These are phyloP conservation scores for Cadophora sp. DNA, from an alignment of 2,329 filamentous ascomycete species.

Conservation along the genomic window DNA sequence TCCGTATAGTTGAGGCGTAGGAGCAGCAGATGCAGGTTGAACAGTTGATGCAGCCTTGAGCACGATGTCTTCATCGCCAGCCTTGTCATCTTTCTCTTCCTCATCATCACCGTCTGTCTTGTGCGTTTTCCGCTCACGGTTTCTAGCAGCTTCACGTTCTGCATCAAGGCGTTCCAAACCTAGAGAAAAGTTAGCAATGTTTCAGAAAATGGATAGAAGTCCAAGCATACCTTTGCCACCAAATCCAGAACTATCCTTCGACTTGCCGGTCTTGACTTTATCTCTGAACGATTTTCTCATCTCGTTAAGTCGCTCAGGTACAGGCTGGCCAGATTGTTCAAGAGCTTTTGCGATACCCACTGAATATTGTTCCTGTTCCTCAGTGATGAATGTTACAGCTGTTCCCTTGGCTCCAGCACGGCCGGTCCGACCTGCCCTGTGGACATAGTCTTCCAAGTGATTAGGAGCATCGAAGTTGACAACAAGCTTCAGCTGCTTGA, in stretches of 20 bases:
- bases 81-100: conserved; percentile 75
- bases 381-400: conserved; percentile 91
- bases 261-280: conserved; percentile 91
- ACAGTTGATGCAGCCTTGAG: conserved; percentile 72
- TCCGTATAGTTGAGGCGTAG: conserved; percentile 46
- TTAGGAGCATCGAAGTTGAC: conserved; percentile 96
- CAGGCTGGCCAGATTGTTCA: conserved; percentile 83
- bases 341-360: conserved; percentile 86
- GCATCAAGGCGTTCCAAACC: conserved; percentile 84
- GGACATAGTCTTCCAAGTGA: conserved; percentile 95
- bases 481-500: conserved; percentile 94
- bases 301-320: conserved; percentile 73
- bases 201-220: neutral
- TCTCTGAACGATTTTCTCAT: conserved; percentile 79
- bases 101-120: conserved; percentile 87
- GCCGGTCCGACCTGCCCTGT: conserved; percentile 90
- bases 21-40: conserved; percentile 59
- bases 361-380: conserved; percentile 90
- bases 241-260: conserved; percentile 88
- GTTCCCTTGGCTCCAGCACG: conserved; percentile 94
- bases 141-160: conserved; percentile 85
- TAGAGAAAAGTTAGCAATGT: conserved; percentile 19
- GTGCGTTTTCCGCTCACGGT: conserved; percentile 86
- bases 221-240: conserved; percentile 77
- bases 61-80: conserved; percentile 72